phyloP scores from a whole-genome alignment of 202 grass and related monocot species.

The Setaria viridis region DNA sequence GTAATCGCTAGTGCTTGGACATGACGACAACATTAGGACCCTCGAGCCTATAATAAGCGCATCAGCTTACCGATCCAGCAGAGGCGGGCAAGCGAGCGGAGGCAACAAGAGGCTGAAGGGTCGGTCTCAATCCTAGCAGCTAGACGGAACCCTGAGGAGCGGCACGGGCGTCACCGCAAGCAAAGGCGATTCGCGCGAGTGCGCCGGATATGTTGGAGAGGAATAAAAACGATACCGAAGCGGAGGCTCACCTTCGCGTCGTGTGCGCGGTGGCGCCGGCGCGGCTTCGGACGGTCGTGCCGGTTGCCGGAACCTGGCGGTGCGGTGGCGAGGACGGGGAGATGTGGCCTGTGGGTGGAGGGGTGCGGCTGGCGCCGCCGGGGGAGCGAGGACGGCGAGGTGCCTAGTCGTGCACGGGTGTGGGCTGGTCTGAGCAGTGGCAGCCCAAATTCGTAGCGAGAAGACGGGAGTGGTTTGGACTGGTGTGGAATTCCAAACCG shows the following conservation, averaged over 20 bases:
- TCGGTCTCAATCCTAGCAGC: background rate
- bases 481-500: background rate
- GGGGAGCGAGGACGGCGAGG: background rate
- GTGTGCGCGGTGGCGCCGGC: background rate
- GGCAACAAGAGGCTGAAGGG: background rate
- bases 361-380: background rate
- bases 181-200: background rate
- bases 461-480: background rate
- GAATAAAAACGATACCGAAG: background rate
- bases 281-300: background rate
- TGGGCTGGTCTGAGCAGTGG: background rate
- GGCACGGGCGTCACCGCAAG: background rate
- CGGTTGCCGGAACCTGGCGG: background rate
- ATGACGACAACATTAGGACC: background rate
- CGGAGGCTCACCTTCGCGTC: background rate
- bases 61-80: background rate
- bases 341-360: background rate
- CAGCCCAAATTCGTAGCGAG: background rate
- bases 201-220: background rate
- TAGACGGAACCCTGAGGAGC: background rate
- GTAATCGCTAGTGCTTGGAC: background rate
- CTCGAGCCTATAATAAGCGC: background rate
- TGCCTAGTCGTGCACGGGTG: background rate
- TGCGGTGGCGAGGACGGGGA: background rate
- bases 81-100: background rate